A percentile compares a stretch with the other conserved stretches of the same genome.
Evolutionary conservation across 1,139 yeast species (phyloP).

Genomic region (Zygotorulaspora mrakii): DNA sequence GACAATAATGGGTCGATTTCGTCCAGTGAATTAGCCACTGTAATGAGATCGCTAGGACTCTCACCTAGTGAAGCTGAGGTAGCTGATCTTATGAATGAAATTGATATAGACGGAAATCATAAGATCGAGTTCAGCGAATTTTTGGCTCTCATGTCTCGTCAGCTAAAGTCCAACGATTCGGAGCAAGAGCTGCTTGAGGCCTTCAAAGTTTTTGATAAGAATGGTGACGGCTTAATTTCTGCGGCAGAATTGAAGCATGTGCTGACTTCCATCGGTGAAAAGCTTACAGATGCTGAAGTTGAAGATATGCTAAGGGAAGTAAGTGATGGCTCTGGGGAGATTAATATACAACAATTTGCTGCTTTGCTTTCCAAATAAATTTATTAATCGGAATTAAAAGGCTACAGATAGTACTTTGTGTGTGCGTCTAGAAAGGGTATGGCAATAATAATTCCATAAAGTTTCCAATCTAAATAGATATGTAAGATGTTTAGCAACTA

Average conservation of each 20-base stretch:
- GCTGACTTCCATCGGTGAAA: constrained; percentile 94
- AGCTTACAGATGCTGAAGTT: constrained; percentile 90
- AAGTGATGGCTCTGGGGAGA: constrained; percentile 92
- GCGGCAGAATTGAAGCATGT: constrained; percentile 96
- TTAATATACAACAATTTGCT: constrained; percentile 93
- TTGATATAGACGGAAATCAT: constrained; percentile 92
- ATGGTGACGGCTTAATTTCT: constrained; percentile 94
- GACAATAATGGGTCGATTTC: constrained; percentile 96
- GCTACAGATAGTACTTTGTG: no score
- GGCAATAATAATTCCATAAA: background rate
- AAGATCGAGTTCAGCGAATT: constrained; percentile 87
- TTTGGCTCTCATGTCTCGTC: constrained; percentile 74
- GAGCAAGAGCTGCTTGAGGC: constrained; percentile 98
- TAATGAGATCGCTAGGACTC: constrained; percentile 96
- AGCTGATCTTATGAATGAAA: constrained; percentile 94
- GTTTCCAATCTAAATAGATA: background rate
- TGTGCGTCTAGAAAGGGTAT: no score
- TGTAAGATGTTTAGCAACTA: background rate
- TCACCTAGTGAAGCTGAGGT: constrained; percentile 95
- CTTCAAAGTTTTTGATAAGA: constrained; percentile 82
- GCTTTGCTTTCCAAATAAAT: constrained; percentile 53
- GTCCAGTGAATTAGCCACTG: constrained; percentile 93
- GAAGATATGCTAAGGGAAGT: constrained; percentile 97
- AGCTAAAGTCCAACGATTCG: constrained; percentile 91
- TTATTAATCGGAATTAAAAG: background rate